Base-by-base conservation (phyloP, 2,329 filamentous ascomycete genomes). In the Penicillium digitatum region DNA sequence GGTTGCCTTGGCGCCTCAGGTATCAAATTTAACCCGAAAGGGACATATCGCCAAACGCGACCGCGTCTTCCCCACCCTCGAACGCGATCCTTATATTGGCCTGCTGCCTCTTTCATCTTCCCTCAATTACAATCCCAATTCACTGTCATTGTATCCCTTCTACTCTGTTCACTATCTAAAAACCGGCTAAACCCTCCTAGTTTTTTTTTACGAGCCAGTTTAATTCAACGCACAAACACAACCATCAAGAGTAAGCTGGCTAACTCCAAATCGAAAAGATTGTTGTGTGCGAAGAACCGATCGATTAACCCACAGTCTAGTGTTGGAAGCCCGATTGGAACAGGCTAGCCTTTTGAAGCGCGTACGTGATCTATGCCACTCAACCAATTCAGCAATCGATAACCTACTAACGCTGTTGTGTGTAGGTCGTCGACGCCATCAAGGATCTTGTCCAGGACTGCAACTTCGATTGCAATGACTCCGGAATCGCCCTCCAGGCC, bases 381-480 rank as follows among this genome's bases (percentile, higher is more conserved):
- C 18, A 32, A 24, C n/a, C 18, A 14, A n/a, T 22, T 32, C 12
- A 14, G 3, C 32, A n/a, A 16, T 8, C 26, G 31, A 48, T 45
- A 49, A 37, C 39, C n/a, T 38, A 57, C 59, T 50, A 48, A 58
- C 20, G 16, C 7, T 48, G 44, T 42, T 26, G 46, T 43, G 20
- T 46, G 18, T 65, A 96, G 91, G 90, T 97, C 61, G 92, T 99
- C 70, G 95, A 99, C 74, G 90, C 95, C 68, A 96, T 99, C 86
- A 97, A 96, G 79, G 94, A 99, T 71, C 86, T 99, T 48, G 94
- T 99, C 51, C 94, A 97, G 78, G 94, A 99, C 80, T 99, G 94
- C 87, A 99, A 99, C 80, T 99, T 99, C 80, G 94, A 99, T 83
- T 99, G 95, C 88, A 99, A 97, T 88, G 95, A 99, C 82, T 93